Conservation (phyloP, 768 basidiomycete species). For the Vishniacozyma victoriae region DNA sequence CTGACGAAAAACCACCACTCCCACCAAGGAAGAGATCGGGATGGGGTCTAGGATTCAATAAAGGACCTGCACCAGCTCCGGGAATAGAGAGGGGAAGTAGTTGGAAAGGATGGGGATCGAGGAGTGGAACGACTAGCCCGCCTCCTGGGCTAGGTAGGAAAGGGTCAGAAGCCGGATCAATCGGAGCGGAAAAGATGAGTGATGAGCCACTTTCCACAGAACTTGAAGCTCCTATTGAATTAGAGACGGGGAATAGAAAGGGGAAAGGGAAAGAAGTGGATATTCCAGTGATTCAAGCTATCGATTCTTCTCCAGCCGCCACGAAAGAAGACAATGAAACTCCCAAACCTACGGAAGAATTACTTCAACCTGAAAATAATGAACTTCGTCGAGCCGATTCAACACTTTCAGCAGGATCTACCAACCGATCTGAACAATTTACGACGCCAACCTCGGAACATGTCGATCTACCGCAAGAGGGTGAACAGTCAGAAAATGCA, state of each 20-base stretch:
- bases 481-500: not conserved
- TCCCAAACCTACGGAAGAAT: too few relatives aligned
- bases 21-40: slow-evolving; percentile 20
- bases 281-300: too few relatives aligned
- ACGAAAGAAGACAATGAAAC: too few relatives aligned
- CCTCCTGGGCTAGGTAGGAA: slow-evolving; percentile 6
- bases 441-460: not conserved
- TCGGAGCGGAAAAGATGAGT: slow-evolving; percentile 14
- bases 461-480: not conserved
- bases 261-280: too few relatives aligned
- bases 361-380: too few relatives aligned
- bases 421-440: not conserved
- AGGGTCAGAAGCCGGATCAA: slow-evolving; percentile 5
- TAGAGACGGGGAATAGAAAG: too few relatives aligned
- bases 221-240: too few relatives aligned
- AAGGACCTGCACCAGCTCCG: too few relatives aligned
- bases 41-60: slow-evolving; percentile 37
- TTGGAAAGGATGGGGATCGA: slow-evolving; percentile 19
- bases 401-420: not conserved
- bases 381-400: not conserved
- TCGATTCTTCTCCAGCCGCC: too few relatives aligned
- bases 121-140: slow-evolving; percentile 24
- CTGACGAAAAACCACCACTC: slow-evolving; percentile 5
- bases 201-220: slow-evolving; percentile 1
- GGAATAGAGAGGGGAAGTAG: slow-evolving; percentile 12